Evolutionary conservation across 2,329 filamentous ascomycete genomes (phyloP), one percentile per base, ranked within the genome.

Genomic region (Pseudonectria foliicola): DNA sequence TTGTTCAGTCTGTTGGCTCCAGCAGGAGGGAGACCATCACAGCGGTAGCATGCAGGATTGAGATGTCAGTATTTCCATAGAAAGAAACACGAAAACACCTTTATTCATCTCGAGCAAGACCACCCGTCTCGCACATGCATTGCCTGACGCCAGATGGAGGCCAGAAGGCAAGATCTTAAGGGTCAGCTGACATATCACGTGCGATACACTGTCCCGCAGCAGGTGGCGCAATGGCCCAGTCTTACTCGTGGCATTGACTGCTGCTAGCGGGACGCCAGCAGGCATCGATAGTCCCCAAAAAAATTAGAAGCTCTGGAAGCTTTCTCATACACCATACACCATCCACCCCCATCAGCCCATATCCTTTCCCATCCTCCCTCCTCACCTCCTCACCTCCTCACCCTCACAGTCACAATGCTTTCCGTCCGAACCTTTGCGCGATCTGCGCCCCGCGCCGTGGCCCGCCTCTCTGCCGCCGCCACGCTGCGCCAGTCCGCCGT

Each of bases 391-490:
- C 10, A 25, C 31, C 13, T 15, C 33, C 16, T 12, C 16, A 16
- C 7, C 35, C 31, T 18, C 38, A 28, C 34, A 37, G 12, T 25
- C 61, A 74, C 53, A 46, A 88, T 88, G 84, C 67, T 87, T 56
- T 81, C 82, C 47, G 66, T 85, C 48, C 73, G 82, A 59, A 66
- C 71, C 41, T 57, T 82, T 45, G 70, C 75, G 55, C 81, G 83
- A 58, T 73, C 78, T 32, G 75, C 79, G 56, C 81, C 83, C 50
- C 77, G 81, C 57, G 68, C 71, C 38, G 51, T 82, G 35, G 66
- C 73, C 49, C 75, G 81, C 50, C 55, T 82, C 44, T 66, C 73
- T 43, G 60, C 66, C 43, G 60, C 66, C 38, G 60, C 70, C 34
- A 62, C 73, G 31, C 51, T 72, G 37, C 63, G 71, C 50, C 69